phyloP scores from a whole-genome alignment of 139 green algal species.

The Volvox africanus region DNA sequence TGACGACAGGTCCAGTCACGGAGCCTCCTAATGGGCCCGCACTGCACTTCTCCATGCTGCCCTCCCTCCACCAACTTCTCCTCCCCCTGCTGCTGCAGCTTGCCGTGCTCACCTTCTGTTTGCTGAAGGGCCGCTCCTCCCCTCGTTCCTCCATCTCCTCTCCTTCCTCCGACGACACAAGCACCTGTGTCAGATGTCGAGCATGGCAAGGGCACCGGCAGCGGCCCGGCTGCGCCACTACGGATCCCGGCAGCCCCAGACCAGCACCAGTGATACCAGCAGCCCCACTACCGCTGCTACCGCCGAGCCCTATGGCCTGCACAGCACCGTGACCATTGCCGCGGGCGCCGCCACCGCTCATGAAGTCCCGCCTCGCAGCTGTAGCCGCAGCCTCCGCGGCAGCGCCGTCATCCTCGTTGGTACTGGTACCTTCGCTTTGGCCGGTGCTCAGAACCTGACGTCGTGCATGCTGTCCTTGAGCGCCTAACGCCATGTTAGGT shows the following conservation, averaged over 20 bases:
- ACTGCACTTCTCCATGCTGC: too few relatives aligned
- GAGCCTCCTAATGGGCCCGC: too few relatives aligned
- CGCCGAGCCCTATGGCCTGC: too few relatives aligned
- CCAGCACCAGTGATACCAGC: neutral
- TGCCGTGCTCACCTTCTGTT: slow-evolving; percentile 15
- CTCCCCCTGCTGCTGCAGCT: neutral
- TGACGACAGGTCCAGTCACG: too few relatives aligned
- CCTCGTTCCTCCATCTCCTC: slow-evolving; percentile 16
- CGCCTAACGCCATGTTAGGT: too few relatives aligned
- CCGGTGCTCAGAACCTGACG: too few relatives aligned
- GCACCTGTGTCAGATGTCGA: slow-evolving; percentile 24
- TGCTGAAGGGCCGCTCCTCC: neutral
- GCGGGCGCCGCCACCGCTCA: neutral
- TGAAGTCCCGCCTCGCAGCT: too few relatives aligned
- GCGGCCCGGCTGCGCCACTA: neutral
- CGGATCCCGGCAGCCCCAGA: neutral
- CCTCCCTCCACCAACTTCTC: neutral
- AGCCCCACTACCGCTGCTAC: neutral
- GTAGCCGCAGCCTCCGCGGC: neutral
- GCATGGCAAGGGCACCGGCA: slow-evolving; percentile 43
- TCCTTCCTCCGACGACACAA: slow-evolving; percentile 17
- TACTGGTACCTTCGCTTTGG: neutral
- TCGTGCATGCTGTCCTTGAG: too few relatives aligned
- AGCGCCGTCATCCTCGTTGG: neutral
- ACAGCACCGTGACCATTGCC: neutral